Base-by-base conservation (phyloP, 768 basidiomycete genomes). In the Lentinula sp. region DNA sequence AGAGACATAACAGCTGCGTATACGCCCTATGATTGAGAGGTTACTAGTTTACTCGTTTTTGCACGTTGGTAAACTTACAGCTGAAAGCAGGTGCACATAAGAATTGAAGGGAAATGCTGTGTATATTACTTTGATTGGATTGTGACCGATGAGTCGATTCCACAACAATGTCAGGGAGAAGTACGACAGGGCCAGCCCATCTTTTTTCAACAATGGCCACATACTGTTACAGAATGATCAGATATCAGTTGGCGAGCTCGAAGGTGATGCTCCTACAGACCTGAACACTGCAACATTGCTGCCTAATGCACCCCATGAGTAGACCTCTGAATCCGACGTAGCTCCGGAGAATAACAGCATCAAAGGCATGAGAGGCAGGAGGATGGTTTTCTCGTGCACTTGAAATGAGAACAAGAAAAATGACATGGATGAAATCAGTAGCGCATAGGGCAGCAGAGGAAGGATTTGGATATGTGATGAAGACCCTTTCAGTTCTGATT, bases 401-500 rank as follows among this genome's bases (percentile, higher is more conserved):
- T 97, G 95, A 73, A 96, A 96, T 6, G 94, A 95, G 77, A 96
- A 95, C 36, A 98, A 78, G 76, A 96, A 98, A 81, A 98, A 97
- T 8, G 94, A 90, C 79, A 98, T 82, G 0, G 91, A 90, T 1
- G 85, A 87, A 6, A 85, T 86, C 62, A 94, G 81, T 32, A 97
- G 78, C 2, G 90, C 86, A 65, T 91, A 90, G 0, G 90, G 90
- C 3, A 98, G 79, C 1, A 98, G 76, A 0, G 85, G 79, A 23
- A 90, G 73, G 32, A 89, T 78, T 4, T 77, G 76, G 0, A 83
- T 76, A 8, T 79, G 78, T 33, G 18, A 36, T 36, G 57, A 45
- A 61, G 59, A 43, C 48, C 49, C 57, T 9, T 32, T n/a, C 23
- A 6, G n/a, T 15, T 46, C 23, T n/a, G 58, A 15, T n/a, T 18